phyloP scores from a whole-genome alignment of 2,329 filamentous ascomycete genomes.

The Ceratocystis albifundus region DNA sequence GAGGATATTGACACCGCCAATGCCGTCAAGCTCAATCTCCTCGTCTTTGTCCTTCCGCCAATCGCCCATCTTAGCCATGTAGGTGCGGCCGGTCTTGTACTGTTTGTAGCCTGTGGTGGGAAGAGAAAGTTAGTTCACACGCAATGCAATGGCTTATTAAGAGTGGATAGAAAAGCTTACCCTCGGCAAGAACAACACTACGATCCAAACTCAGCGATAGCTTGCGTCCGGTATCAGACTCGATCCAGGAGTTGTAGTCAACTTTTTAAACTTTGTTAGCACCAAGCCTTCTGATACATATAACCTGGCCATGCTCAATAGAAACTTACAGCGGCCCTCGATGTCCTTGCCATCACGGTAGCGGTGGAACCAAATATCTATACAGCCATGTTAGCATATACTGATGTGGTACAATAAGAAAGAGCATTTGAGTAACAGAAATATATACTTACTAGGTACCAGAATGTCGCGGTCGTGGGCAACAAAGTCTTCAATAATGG shows the following conservation, averaged over 20 bases:
- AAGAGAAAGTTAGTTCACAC: slow-evolving; percentile 24
- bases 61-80: slow-evolving; percentile 86
- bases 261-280: slow-evolving; percentile 42
- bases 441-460: slow-evolving; percentile 67
- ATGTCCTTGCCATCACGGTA: slow-evolving; percentile 70
- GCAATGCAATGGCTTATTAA: too few relatives aligned
- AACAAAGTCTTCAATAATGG: slow-evolving; percentile 89
- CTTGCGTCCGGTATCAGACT: slow-evolving; percentile 72
- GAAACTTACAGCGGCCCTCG: slow-evolving; percentile 74
- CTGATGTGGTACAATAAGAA: background rate
- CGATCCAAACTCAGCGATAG: slow-evolving; percentile 63
- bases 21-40: slow-evolving; percentile 84
- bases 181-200: slow-evolving; percentile 78
- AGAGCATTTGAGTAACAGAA: background rate
- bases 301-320: background rate
- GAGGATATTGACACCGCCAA: slow-evolving; percentile 92
- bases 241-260: slow-evolving; percentile 98
- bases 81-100: slow-evolving; percentile 76
- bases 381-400: slow-evolving; percentile 13
- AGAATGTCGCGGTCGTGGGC: slow-evolving; percentile 86
- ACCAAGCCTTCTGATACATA: background rate
- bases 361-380: slow-evolving; percentile 95
- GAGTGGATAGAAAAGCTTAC: slow-evolving; percentile 33
- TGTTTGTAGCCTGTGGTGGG: slow-evolving; percentile 67
- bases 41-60: slow-evolving; percentile 86